Conservation (phyloP, 192 early-diverging fungal genomes). For the Thamnidium elegans region DNA sequence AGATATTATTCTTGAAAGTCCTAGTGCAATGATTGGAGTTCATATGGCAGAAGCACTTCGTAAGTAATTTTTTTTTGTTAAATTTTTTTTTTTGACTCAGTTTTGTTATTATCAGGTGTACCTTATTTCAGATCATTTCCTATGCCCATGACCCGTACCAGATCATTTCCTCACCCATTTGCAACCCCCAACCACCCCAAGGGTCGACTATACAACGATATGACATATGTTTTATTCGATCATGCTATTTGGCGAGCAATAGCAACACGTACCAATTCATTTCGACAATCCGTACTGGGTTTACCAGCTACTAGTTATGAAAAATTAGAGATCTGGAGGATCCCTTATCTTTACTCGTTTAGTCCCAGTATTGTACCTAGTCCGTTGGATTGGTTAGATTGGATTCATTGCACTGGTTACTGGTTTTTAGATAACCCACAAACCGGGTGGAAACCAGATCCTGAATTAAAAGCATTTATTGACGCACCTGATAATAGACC, state of each 20-base stretch:
- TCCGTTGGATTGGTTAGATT: slow-evolving; percentile 65
- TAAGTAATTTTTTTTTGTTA: too few species aligned
- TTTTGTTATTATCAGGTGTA: slow-evolving; percentile 34
- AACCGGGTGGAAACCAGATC: slow-evolving; percentile 53
- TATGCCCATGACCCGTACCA: slow-evolving; percentile 78
- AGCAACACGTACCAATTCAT: slow-evolving; percentile 53
- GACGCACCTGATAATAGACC: slow-evolving; percentile 40
- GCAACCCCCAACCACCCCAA: slow-evolving; percentile 51
- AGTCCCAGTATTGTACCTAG: slow-evolving; percentile 56
- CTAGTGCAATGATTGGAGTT: slow-evolving; percentile 62
- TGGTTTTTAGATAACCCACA: slow-evolving; percentile 72
- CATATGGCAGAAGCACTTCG: slow-evolving; percentile 64
- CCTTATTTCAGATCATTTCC: slow-evolving; percentile 67
- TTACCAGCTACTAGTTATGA: slow-evolving; percentile 49
- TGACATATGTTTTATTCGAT: slow-evolving; percentile 68
- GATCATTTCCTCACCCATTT: slow-evolving; percentile 70
- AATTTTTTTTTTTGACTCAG: background rate
- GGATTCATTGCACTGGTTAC: slow-evolving; percentile 68
- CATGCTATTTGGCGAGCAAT: slow-evolving; percentile 66
- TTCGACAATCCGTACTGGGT: slow-evolving; percentile 46
- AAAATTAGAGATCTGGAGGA: slow-evolving; percentile 47
- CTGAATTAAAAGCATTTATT: slow-evolving; percentile 55
- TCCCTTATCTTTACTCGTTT: slow-evolving; percentile 67
- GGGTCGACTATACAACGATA: slow-evolving; percentile 56
- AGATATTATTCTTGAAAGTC: slow-evolving; percentile 64